Percentiles rank a stretch among this genome's conserved stretches.
These are phyloP conservation scores for Vitis rupestris DNA, from an alignment of 164 flowering plant genomes.

Conservation along the genomic window DNA sequence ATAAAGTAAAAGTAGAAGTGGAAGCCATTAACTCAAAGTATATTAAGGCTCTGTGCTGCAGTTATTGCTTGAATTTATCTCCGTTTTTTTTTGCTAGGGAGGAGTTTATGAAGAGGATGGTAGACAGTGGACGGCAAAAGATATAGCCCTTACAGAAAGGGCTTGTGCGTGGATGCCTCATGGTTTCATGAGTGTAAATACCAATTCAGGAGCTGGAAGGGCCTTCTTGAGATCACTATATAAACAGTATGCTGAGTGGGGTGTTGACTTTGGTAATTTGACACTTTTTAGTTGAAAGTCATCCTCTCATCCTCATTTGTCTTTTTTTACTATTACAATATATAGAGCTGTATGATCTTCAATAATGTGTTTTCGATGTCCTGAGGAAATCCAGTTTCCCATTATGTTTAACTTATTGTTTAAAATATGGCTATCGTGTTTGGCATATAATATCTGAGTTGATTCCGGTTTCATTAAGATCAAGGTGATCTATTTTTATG, in stretches of 20 bases:
- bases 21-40: too few relatives aligned
- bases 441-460: too few relatives aligned
- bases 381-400: too few relatives aligned
- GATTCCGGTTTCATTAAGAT: too few relatives aligned
- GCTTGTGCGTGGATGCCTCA: constrained; percentile 85
- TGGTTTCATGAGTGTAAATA: constrained; percentile 92
- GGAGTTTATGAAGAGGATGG: constrained; percentile 60
- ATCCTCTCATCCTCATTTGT: too few relatives aligned
- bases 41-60: not conserved
- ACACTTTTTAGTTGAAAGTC: not conserved
- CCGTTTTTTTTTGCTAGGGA: constrained; percentile 46
- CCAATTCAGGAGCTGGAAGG: constrained; percentile 68
- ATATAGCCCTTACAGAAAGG: constrained; percentile 64
- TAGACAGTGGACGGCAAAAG: constrained; percentile 64
- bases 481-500: too few relatives aligned
- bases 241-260: constrained; percentile 90
- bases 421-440: too few relatives aligned
- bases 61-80: constrained; percentile 1
- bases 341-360: too few relatives aligned
- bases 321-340: too few relatives aligned
- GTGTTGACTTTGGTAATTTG: constrained; percentile 83
- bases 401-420: too few relatives aligned
- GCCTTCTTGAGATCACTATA: constrained; percentile 88
- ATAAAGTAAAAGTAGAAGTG: too few relatives aligned
- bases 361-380: too few relatives aligned